These are phyloP conservation scores for Cladorrhinum sp. DNA, from an alignment of 2,329 filamentous ascomycete genomes.

Conservation along the genomic window DNA sequence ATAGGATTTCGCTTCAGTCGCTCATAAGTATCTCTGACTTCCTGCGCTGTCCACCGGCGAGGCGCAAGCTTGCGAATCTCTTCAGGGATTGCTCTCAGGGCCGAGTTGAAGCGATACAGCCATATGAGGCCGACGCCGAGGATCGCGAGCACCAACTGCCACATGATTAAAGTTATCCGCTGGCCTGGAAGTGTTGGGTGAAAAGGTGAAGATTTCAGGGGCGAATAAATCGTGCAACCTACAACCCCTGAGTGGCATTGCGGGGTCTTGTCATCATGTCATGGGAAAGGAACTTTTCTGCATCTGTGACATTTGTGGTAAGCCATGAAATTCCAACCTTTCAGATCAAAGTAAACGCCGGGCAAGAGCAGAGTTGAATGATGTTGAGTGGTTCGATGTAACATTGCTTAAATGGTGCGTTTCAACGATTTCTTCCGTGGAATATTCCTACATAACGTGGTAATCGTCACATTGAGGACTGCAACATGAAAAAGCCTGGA, in stretches of 20 bases:
- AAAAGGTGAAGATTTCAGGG: neutral
- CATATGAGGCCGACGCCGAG: conserved; percentile 31
- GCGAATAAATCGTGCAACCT: neutral
- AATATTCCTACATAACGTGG: neutral
- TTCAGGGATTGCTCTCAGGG: conserved; percentile 36
- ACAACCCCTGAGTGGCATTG: neutral
- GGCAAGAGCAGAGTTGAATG: neutral
- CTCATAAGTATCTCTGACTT: conserved; percentile 36
- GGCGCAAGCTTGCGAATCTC: conserved; percentile 34
- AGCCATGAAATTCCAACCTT: neutral
- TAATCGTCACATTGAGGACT: neutral
- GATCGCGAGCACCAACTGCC: conserved; percentile 4
- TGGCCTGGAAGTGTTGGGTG: neutral
- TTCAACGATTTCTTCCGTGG: neutral
- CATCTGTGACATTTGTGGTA: neutral
- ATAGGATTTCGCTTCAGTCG: conserved; percentile 36
- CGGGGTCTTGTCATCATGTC: neutral
- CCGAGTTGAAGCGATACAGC: conserved; percentile 37
- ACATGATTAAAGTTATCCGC: neutral
- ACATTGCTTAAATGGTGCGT: neutral
- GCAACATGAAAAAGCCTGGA: neutral
- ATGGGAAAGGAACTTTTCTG: neutral
- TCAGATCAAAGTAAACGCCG: neutral
- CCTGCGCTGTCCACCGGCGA: conserved; percentile 37
- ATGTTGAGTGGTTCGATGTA: neutral